Conservation (phyloP, 306 rosid genomes). For the Luffa aegyptiaca region DNA sequence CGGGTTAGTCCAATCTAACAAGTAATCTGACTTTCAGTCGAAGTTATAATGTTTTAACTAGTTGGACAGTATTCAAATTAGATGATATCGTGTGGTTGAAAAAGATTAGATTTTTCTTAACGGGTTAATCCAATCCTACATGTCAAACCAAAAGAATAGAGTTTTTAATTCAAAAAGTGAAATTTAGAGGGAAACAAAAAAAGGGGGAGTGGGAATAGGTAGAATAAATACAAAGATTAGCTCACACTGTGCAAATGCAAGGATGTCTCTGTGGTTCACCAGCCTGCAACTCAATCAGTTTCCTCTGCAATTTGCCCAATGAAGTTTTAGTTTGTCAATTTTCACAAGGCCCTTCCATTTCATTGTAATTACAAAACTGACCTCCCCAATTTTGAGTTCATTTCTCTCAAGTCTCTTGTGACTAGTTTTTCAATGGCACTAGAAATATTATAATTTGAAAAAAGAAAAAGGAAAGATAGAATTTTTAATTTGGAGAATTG, state of each 20-base stretch:
- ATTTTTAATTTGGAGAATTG: neutral
- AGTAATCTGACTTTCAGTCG: too few relatives aligned
- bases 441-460: neutral
- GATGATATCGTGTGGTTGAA: neutral
- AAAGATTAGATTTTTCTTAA: neutral
- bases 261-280: neutral
- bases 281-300: neutral
- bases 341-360: neutral
- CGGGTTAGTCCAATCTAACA: too few relatives aligned
- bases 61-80: too few relatives aligned
- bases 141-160: neutral
- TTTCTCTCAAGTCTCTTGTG: neutral
- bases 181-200: neutral
- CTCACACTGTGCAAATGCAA: slow-evolving; percentile 5
- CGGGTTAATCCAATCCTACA: neutral
- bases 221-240: neutral
- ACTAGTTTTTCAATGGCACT: too few relatives aligned
- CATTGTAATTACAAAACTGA: neutral
- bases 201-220: neutral
- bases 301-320: neutral
- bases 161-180: neutral
- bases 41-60: too few relatives aligned
- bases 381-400: neutral
- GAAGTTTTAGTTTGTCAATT: neutral
- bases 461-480: neutral